Evolutionary conservation across 805 yeast genomes (phyloP), one percentile per base, ranked within the genome.

Genomic region (Suhomyces sp.): DNA sequence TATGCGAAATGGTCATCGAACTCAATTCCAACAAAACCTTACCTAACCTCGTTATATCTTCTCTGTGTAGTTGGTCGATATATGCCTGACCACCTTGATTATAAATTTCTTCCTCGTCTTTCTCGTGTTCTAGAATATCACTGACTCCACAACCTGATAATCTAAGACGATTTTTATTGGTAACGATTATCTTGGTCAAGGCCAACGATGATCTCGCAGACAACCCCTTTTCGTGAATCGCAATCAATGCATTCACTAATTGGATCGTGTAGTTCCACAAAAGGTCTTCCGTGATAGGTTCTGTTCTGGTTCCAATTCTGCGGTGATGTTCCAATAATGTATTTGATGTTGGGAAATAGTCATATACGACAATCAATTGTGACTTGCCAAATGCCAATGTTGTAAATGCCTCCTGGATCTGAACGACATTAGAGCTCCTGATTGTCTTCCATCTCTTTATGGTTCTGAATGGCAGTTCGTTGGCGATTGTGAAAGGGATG

Each of bases 261-360:
- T 93, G 98, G 12, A 81, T 72, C 34, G 84, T 58, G 48, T 88
- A 86, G 21, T 66, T 62, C 96, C 97, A 88, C 29, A 91, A 58
- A 8, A 76, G 53, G 6, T 77, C 75, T 52, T 82, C 88, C 0
- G 82, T 78, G 2, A 85, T 66, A 16, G 73, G 70, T 42, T 70
- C 76, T 4, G 71, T 66, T 38, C 60, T 63, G 25, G 54, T 57
- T 43, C 57, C 65, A 50, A 54, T 51, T 36, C 50, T 66, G 28
- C 74, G 63, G 62, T 87, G 93, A 13, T 72, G 69, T 42, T 88
- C 95, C 38, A 69, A 65, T 31, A 91, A 63, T 1, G 95, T 84
- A 36, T 66, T 65, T 1, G 95, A 74, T 41, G 78, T 68, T 16
- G 98, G 97, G 57, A 74, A 85, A 56, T 79, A 93, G 53, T 91